phyloP scores from a whole-genome alignment of 371 early-diverging fungal species.

The Syncephalastrum racemosum region DNA sequence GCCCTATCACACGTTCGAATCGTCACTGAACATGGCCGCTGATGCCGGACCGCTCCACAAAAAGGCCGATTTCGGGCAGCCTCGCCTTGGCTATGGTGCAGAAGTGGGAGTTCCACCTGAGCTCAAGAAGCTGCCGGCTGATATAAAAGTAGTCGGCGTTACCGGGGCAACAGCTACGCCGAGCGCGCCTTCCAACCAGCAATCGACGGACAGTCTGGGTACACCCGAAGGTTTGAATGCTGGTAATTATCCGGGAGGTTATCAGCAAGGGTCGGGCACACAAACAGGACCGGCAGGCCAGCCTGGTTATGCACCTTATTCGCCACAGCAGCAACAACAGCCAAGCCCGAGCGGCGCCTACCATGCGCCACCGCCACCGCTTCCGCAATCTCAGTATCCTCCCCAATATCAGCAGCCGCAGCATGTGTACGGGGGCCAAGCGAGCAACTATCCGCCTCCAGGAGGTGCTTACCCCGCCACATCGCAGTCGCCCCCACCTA shows the following conservation, averaged over 20 bases:
- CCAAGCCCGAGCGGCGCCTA: background rate
- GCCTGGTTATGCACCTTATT: constrained; percentile 1
- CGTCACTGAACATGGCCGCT: constrained; percentile 35
- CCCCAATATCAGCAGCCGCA: no score
- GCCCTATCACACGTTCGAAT: constrained; percentile 39
- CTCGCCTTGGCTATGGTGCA: constrained; percentile 46
- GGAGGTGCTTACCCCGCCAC: no score
- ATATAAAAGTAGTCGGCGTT: constrained; percentile 41
- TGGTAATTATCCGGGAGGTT: background rate
- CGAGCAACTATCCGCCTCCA: no score
- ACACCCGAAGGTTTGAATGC: constrained; percentile 1
- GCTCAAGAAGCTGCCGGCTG: constrained; percentile 34
- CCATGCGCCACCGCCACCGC: constrained; percentile 4
- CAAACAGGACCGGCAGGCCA: constrained; percentile 1
- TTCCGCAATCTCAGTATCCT: no score
- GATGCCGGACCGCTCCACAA: constrained; percentile 38
- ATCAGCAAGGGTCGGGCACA: constrained; percentile 6
- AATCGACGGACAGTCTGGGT: background rate
- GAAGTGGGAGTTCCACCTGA: constrained; percentile 46
- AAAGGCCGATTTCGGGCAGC: constrained; percentile 43
- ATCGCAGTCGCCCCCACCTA: no score
- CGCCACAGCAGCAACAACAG: constrained; percentile 2
- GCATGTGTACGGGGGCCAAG: no score
- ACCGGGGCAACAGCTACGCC: constrained; percentile 16
- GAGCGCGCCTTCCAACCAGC: constrained; percentile 2